phyloP scores from a whole-genome alignment of 2,329 filamentous ascomycete species.

The Cladorrhinum sp. region DNA sequence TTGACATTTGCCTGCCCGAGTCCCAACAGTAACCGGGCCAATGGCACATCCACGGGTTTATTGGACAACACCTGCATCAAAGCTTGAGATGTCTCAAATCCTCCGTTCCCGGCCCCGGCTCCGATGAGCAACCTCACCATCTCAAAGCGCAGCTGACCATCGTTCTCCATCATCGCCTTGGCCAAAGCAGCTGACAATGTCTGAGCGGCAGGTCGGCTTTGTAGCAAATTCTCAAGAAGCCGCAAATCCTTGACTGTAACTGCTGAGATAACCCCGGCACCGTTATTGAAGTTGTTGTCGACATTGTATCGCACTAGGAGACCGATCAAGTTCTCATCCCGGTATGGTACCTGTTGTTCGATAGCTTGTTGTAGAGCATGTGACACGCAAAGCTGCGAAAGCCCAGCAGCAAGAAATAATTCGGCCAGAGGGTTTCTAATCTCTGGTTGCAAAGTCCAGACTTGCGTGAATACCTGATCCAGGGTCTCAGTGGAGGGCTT shows the following conservation, averaged over 20 bases:
- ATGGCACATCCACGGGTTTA: slow-evolving; percentile 48
- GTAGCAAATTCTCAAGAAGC: slow-evolving; percentile 45
- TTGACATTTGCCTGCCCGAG: slow-evolving; percentile 55
- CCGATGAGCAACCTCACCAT: slow-evolving; percentile 48
- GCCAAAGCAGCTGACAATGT: slow-evolving; percentile 48
- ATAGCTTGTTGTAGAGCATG: slow-evolving; percentile 52
- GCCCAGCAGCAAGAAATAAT: slow-evolving; percentile 47
- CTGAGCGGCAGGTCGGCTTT: slow-evolving; percentile 44
- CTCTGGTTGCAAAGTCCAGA: slow-evolving; percentile 40
- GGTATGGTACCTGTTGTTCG: slow-evolving; percentile 43
- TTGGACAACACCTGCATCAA: slow-evolving; percentile 42
- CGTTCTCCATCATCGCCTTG: slow-evolving; percentile 45
- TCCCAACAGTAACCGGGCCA: slow-evolving; percentile 48
- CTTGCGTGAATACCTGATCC: slow-evolving; percentile 47
- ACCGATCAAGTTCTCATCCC: slow-evolving; percentile 51
- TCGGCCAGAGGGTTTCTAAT: slow-evolving; percentile 50
- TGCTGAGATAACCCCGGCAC: slow-evolving; percentile 46
- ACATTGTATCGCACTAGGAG: slow-evolving; percentile 51
- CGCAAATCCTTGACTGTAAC: slow-evolving; percentile 47
- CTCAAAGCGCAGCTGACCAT: slow-evolving; percentile 42
- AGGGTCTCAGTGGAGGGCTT: slow-evolving; percentile 49
- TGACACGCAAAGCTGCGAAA: slow-evolving; percentile 47
- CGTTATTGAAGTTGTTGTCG: slow-evolving; percentile 54
- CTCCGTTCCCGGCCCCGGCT: slow-evolving; percentile 39
- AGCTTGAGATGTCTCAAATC: slow-evolving; percentile 42